Evolutionary conservation across 345 rosid genomes (phyloP), one percentile per base, ranked within the genome.

Genomic region (Sapria himalayana): DNA sequence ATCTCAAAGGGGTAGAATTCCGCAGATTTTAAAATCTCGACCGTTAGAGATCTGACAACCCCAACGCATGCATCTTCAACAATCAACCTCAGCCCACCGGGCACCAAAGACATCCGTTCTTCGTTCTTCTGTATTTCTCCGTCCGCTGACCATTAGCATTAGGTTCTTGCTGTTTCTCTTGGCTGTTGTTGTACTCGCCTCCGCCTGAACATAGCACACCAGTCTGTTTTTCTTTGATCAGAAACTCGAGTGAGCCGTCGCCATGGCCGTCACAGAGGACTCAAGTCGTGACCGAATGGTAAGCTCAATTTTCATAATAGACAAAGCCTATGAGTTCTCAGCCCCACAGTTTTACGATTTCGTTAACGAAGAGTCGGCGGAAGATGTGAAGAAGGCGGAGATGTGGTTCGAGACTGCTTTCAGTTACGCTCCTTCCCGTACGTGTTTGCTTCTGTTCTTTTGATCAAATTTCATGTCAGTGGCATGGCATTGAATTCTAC

Each of bases 311-410:
- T 39, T 33, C 18, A 36, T 77, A 49, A 45, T 84, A 14, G 95
- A 89, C 39, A 69, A 71, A 49, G 29, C 49, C 0, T 89, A 82
- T 54, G 98, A 89, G 69, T 89, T 79, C 66, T 71, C 77, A 4
- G 98, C 98, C 3, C 95, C 95, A 1, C 40, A 63, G 17, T 91
- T 86, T 69, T 91, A 63, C n/a, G 93, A 91, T 54, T 91, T 91
- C 62, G 48, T 56, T 0, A 61, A 51, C 2, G 93, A 61, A 17
- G 95, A 91, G 61, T 65, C 78, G 0, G 81, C 74, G 15, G 80
- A 77, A 18, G 89, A 79, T 19, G 41, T 40, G 43, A 58, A 64
- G 8, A 57, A 60, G 19, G 96, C 92, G 0, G 99, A 91, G 57
- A 78, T 75, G 45, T 91, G 99, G 99, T 91, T 91, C 51, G 72